A percentile compares a stretch with the other conserved stretches of the same genome.
Conservation (phyloP, 805 yeast genomes). For the Scheffersomyces coipomensis region DNA sequence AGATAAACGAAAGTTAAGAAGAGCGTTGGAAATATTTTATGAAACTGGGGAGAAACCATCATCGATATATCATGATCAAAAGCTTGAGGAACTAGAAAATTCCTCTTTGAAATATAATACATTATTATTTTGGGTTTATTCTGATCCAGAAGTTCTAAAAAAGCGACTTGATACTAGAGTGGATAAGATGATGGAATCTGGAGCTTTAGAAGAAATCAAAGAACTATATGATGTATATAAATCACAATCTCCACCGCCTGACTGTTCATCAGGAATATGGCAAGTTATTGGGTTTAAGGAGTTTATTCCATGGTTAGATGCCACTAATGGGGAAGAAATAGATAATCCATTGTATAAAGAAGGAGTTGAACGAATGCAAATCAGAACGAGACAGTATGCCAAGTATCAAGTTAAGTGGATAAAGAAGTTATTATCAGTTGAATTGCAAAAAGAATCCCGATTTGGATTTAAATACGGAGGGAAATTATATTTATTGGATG, state of each 20-base stretch:
- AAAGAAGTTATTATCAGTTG: conserved; percentile 62
- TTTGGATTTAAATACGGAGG: conserved; percentile 58
- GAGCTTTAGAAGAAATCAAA: conserved; percentile 69
- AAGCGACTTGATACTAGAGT: conserved; percentile 74
- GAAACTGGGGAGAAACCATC: conserved; percentile 69
- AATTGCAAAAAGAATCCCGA: conserved; percentile 47
- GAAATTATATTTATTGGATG: conserved; percentile 66
- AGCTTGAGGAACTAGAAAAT: conserved; percentile 35
- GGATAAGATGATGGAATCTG: conserved; percentile 73
- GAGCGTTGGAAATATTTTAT: conserved; percentile 80
- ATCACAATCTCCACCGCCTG: conserved; percentile 35
- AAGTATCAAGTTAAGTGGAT: conserved; percentile 91
- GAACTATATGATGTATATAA: conserved; percentile 52
- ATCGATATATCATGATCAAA: conserved; percentile 65
- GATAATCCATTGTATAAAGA: conserved; percentile 26
- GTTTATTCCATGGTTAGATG: conserved; percentile 65
- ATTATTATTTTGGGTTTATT: conserved; percentile 79
- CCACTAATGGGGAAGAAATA: conserved; percentile 13
- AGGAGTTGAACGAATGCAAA: conserved; percentile 76
- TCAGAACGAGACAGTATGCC: conserved; percentile 82
- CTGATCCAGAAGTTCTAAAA: conserved; percentile 57
- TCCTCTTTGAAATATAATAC: conserved; percentile 58
- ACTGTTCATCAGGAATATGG: conserved; percentile 76
- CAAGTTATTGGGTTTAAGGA: conserved; percentile 95
- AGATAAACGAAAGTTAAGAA: conserved; percentile 71